These are phyloP conservation scores for Punica granatum DNA, from an alignment of 345 rosid genomes.

Conservation along the genomic window DNA sequence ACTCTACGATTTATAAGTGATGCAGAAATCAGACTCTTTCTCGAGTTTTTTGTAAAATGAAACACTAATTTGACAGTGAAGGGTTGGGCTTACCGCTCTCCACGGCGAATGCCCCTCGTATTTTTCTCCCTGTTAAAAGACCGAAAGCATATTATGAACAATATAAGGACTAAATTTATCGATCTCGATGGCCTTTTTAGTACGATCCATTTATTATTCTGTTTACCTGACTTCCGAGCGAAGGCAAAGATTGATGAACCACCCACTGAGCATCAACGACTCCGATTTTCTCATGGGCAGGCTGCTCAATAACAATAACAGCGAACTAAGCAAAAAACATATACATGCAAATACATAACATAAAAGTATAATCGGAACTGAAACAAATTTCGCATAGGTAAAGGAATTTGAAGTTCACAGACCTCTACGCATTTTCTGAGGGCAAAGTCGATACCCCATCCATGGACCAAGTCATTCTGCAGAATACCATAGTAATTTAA, in stretches of 20 bases:
- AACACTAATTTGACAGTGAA: background rate
- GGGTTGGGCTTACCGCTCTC: conserved; percentile 70
- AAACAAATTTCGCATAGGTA: background rate
- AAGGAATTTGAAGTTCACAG: conserved; percentile 6
- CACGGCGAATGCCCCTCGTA: conserved; percentile 73
- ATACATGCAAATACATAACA: background rate
- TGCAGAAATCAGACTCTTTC: background rate
- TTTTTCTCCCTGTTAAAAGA: conserved; percentile 56
- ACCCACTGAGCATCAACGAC: conserved; percentile 97
- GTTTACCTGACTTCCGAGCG: conserved; percentile 84
- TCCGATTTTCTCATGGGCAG: conserved; percentile 96
- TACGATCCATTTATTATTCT: background rate
- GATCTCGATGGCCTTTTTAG: too few relatives aligned
- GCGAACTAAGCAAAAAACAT: background rate
- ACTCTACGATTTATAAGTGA: background rate
- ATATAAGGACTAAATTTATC: background rate
- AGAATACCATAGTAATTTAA: conserved; percentile 10
- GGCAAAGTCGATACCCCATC: conserved; percentile 98
- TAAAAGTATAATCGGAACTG: background rate
- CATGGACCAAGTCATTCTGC: conserved; percentile 98
- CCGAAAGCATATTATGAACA: background rate
- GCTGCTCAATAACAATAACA: conserved; percentile 31
- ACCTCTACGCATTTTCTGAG: conserved; percentile 91
- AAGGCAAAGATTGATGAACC: conserved; percentile 83
- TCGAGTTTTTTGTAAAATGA: background rate